Conservation (phyloP, 768 basidiomycete genomes). For the Suillus luteus region DNA sequence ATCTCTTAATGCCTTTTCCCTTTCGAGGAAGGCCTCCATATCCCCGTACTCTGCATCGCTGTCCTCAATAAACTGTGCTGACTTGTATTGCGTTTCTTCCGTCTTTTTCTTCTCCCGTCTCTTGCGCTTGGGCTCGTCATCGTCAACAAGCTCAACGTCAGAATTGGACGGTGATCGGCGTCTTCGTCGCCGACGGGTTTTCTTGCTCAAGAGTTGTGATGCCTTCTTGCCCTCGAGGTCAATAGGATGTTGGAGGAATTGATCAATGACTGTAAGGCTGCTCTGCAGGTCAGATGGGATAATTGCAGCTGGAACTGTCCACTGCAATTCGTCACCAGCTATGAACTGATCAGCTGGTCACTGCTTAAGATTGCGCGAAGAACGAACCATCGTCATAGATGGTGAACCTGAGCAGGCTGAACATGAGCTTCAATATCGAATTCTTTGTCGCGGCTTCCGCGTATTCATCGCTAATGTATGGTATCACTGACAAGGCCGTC, state of each 20-base stretch:
- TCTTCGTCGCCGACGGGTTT: slow-evolving; percentile 52
- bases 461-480: slow-evolving; percentile 72
- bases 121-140: slow-evolving; percentile 37
- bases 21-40: slow-evolving; percentile 80
- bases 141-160: slow-evolving; percentile 37
- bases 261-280: slow-evolving; percentile 74
- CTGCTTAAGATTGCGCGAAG: background rate
- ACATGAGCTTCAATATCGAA: slow-evolving; percentile 78
- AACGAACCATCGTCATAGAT: slow-evolving; percentile 64
- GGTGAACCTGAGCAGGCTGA: slow-evolving; percentile 76
- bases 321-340: slow-evolving; percentile 77
- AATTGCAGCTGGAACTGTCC: slow-evolving; percentile 80
- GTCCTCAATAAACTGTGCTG: slow-evolving; percentile 90
- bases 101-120: slow-evolving; percentile 56
- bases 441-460: slow-evolving; percentile 79
- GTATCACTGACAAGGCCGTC: slow-evolving; percentile 58
- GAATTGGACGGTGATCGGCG: slow-evolving; percentile 51
- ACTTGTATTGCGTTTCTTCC: slow-evolving; percentile 79
- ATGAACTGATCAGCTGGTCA: slow-evolving; percentile 13
- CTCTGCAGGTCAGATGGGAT: slow-evolving; percentile 66
- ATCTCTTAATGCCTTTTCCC: slow-evolving; percentile 65
- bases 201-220: slow-evolving; percentile 68
- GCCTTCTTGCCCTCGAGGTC: slow-evolving; percentile 79
- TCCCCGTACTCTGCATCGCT: slow-evolving; percentile 83
- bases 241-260: slow-evolving; percentile 81